Evolutionary conservation across 306 rosid species (phyloP), one percentile per base, ranked within the genome.

Genomic region (Carpinus fangiana): DNA sequence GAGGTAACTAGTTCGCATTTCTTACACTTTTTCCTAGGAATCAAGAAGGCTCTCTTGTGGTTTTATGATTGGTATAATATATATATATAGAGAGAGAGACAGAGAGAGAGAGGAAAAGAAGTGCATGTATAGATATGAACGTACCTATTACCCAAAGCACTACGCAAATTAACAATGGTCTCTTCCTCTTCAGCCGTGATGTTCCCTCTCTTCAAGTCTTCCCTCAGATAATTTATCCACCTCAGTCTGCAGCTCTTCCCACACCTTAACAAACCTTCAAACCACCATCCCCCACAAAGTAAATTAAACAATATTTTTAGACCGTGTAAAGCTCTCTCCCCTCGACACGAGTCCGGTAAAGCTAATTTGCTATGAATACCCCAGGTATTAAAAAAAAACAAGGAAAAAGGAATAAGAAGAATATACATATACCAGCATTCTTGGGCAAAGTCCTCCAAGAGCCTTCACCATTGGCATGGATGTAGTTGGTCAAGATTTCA

Each of bases 161-260:
- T 81, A 74, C 90, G 98, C 79, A 91, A 65, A 80, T 93, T 91
- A 60, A 93, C 91, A 83, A 93, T 93, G 84, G 82, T 86, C 78
- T 90, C 92, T 83, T 93, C 98, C 76, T 93, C 98, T n/a, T 86
- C 86, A 64, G 89, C 70, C 66, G 91, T 89, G 73, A 93, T 87
- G 85, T 90, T 93, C 14, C 98, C 97, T 85, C 98, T 91, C 96
- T 90, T 93, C 79, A 93, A 89, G 53, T 91, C 94, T 52, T 87
- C 84, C 79, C 98, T 86, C 80, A 93, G 82, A 74, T 91, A 91
- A 76, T 93, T 93, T 8, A 90, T 93, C 98, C 98, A 93, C 78
- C 98, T 90, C 72, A 93, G 84, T 84, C 98, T 90, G 66, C 98
- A 91, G 78, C 98, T 91, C 84, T 91, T 91, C 56, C 97, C 97